phyloP scores from a whole-genome alignment of 1,284 basidiomycete genomes.

The Grifola frondosa region DNA sequence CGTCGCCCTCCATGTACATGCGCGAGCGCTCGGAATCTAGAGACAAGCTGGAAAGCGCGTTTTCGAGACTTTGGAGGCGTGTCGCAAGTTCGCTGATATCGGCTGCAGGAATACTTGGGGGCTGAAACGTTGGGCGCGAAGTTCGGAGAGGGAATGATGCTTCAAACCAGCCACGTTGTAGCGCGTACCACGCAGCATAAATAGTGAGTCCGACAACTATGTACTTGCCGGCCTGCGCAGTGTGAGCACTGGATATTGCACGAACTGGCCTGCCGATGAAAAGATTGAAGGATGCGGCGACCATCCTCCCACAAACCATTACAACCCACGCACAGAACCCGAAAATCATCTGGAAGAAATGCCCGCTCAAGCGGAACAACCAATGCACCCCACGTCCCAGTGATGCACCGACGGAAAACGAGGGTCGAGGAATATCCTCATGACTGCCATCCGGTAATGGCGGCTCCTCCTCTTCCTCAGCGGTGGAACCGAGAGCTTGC shows the following conservation, averaged over 20 bases:
- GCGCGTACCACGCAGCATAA: constrained; percentile 43
- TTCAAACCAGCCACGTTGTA: constrained; percentile 37
- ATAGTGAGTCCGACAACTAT: constrained; percentile 40
- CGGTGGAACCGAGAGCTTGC: constrained; percentile 55
- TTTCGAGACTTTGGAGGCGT: constrained; percentile 68
- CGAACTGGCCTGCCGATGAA: constrained; percentile 45
- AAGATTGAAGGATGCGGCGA: constrained; percentile 46
- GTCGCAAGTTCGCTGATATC: constrained; percentile 70
- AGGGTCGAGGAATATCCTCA: constrained; percentile 24
- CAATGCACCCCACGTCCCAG: constrained; percentile 47
- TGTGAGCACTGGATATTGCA: constrained; percentile 34
- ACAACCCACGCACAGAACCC: constrained; percentile 33
- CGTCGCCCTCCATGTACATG: constrained; percentile 49
- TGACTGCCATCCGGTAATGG: constrained; percentile 31
- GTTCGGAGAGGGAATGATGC: constrained; percentile 31
- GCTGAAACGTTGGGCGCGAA: constrained; percentile 28
- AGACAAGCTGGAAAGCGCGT: constrained; percentile 55
- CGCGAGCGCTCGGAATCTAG: constrained; percentile 51
- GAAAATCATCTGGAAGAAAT: constrained; percentile 20
- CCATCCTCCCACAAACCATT: constrained; percentile 41
- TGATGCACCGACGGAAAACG: constrained; percentile 46
- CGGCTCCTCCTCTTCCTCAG: constrained; percentile 48
- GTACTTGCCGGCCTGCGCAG: constrained; percentile 39
- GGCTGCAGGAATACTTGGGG: constrained; percentile 60
- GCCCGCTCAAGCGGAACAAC: constrained; percentile 30